Conservation (phyloP, 1,284 basidiomycete genomes). For the Trametes hirsuta region DNA sequence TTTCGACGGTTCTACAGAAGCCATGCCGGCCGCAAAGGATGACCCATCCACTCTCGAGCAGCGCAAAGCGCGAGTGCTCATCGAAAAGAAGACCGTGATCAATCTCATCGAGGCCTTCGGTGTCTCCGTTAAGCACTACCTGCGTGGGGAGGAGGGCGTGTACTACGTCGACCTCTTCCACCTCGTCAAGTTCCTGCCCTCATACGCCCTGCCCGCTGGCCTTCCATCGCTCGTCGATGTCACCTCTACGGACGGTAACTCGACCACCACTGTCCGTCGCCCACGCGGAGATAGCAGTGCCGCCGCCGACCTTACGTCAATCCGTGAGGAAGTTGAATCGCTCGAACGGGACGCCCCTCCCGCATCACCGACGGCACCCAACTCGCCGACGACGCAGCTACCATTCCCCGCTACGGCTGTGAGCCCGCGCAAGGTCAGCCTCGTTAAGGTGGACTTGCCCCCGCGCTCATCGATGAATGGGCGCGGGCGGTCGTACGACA, state of each 20-base stretch:
- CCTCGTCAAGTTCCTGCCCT: slow-evolving; percentile 69
- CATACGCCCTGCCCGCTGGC: slow-evolving; percentile 61
- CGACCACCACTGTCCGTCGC: slow-evolving; percentile 17
- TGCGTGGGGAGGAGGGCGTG: slow-evolving; percentile 64
- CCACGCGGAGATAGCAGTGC: slow-evolving; percentile 14
- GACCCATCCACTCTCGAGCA: slow-evolving; percentile 41
- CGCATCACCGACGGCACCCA: slow-evolving; percentile 3
- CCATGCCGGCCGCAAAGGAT: slow-evolving; percentile 30
- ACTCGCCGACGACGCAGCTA: slow-evolving; percentile 28
- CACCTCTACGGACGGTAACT: slow-evolving; percentile 21
- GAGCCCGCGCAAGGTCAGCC: slow-evolving; percentile 19
- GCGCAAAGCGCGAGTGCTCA: slow-evolving; percentile 49
- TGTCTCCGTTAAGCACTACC: slow-evolving; percentile 57
- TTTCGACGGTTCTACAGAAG: slow-evolving; percentile 20
- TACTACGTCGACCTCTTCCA: slow-evolving; percentile 61
- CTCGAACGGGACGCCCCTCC: slow-evolving; percentile 1
- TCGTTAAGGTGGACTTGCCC: slow-evolving; percentile 19
- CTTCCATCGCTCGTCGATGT: slow-evolving; percentile 50
- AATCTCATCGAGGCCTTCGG: slow-evolving; percentile 59
- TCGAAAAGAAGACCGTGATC: slow-evolving; percentile 71
- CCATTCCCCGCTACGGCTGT: slow-evolving; percentile 39
- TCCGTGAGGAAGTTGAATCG: slow-evolving; percentile 3
- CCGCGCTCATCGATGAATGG: slow-evolving; percentile 13
- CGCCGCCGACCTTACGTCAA: slow-evolving; percentile 1
- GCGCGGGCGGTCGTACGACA: slow-evolving; percentile 11